Evolutionary conservation across 2,329 filamentous ascomycete species (phyloP).

Genomic region (Cladosporium sp.): DNA sequence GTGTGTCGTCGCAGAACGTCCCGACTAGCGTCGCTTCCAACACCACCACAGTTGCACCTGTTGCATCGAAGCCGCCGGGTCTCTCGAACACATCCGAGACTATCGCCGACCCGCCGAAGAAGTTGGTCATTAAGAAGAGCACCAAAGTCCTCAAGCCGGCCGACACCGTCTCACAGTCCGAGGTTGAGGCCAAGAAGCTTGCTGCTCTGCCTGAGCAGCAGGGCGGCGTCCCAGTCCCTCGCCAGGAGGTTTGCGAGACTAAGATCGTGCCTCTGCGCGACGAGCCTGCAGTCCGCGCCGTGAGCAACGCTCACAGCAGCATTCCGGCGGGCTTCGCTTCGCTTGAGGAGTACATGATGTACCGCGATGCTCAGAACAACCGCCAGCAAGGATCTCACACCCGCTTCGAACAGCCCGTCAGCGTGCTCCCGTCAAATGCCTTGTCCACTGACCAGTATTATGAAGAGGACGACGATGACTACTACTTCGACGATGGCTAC

Average conservation of each 20-base stretch:
- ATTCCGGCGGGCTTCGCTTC: not conserved
- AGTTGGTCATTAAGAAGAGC: slow-evolving; percentile 29
- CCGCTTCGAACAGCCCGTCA: not conserved
- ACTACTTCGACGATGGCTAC: slow-evolving; percentile 63
- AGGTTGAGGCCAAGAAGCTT: slow-evolving; percentile 5
- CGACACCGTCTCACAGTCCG: slow-evolving; percentile 8
- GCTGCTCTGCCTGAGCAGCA: not conserved
- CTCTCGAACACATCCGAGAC: slow-evolving; percentile 7
- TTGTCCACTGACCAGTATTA: slow-evolving; percentile 15
- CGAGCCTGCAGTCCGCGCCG: slow-evolving; percentile 16
- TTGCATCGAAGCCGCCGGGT: slow-evolving; percentile 18
- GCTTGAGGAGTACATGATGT: slow-evolving; percentile 12
- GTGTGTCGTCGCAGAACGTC: slow-evolving; percentile 32
- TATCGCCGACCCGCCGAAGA: slow-evolving; percentile 19
- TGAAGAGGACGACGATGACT: slow-evolving; percentile 61
- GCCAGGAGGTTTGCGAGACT: slow-evolving; percentile 22
- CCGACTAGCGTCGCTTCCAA: slow-evolving; percentile 19
- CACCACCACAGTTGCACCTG: slow-evolving; percentile 27
- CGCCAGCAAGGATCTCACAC: not conserved
- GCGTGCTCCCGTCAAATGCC: slow-evolving; percentile 6
- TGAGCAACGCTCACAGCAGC: slow-evolving; percentile 1
- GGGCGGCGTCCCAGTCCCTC: slow-evolving; percentile 11
- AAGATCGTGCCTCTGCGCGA: slow-evolving; percentile 26
- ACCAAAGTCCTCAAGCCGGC: slow-evolving; percentile 27
- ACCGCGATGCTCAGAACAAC: not conserved